Base-by-base conservation (phyloP, 1,139 yeast species). In the Yamadazyma siamensis region DNA sequence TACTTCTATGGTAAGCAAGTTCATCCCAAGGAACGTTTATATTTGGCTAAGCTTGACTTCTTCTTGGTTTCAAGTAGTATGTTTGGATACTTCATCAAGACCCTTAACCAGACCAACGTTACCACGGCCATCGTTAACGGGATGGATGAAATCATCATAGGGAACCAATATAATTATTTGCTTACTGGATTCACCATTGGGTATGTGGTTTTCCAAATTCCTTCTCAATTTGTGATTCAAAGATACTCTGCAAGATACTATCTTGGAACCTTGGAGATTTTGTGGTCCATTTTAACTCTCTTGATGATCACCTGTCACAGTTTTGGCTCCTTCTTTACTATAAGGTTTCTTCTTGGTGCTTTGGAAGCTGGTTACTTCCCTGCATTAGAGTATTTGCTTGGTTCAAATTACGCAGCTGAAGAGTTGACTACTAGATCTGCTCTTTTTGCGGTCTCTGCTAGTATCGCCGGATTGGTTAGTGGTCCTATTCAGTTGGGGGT, bases 281-380 rank as follows among this genome's bases (percentile, higher is more conserved):
- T 63, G 6, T 80, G 86, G 86, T 74, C 80, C 1, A 39, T 71
- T 9, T 54, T 79, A 31, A 77, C 85, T 0, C 48, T 75, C 12
- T 50, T 72, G 34, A 59, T 72, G 64, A 65, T 77, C 31, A 63
- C 72, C 0, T 65, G 71, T 52, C 46, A 51, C 18, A 49, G 46
- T 20, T 53, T 75, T 6, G 44, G 59, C 2, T 72, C 75, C 5
- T 44, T 80, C 42, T 75, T 73, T 50, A 83, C 77, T 0, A 38
- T 77, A 16, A 54, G 86, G 29, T 80, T 78, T 45, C 55, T 79
- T 22, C 50, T 78, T 31, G 87, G 85, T 0, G 52, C 76, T 6
- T 59, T 71, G 3, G 86, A 78, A 48, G 52, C 77, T 14, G 81
- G 81, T 0, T 73, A 73, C 39, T 77, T 75, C 50, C 83, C 83